A percentile compares a stretch with the other conserved stretches of the same genome.
These are phyloP conservation scores for Xanthoceras sorbifolium DNA, from an alignment of 345 rosid species.

Conservation along the genomic window DNA sequence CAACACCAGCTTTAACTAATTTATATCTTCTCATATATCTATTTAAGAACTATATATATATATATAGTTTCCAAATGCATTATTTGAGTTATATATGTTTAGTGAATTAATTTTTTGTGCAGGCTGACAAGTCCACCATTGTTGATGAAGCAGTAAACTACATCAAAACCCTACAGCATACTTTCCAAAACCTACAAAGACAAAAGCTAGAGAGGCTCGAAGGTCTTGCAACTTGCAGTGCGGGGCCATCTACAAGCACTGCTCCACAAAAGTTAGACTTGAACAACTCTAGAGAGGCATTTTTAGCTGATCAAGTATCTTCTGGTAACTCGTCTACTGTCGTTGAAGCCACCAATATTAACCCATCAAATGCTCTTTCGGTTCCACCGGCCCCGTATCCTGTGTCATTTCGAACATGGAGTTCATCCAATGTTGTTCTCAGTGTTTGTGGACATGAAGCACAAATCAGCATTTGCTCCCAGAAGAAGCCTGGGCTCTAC, in stretches of 20 bases:
- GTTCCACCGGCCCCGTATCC: constrained; percentile 28
- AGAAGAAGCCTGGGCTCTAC: constrained; percentile 50
- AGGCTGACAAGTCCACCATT: constrained; percentile 75
- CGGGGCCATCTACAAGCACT: constrained; percentile 30
- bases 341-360: not conserved
- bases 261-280: constrained; percentile 32
- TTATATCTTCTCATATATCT: no score
- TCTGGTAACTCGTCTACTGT: not conserved
- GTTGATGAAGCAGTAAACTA: constrained; percentile 67
- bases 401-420: constrained; percentile 56
- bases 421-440: constrained; percentile 56
- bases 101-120: constrained; percentile 13
- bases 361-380: constrained; percentile 24
- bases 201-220: constrained; percentile 55
- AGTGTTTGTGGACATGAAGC: constrained; percentile 65
- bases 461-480: constrained; percentile 52
- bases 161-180: constrained; percentile 47
- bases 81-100: not conserved
- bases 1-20: no score
- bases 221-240: constrained; percentile 19
- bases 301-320: constrained; percentile 54
- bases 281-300: constrained; percentile 45
- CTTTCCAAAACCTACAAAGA: constrained; percentile 43
- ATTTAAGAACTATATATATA: no score
- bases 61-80: no score